Evolutionary conservation across 2,329 filamentous ascomycete species (phyloP), one percentile per base, ranked within the genome.

Genomic region (Anthostomella pinea): DNA sequence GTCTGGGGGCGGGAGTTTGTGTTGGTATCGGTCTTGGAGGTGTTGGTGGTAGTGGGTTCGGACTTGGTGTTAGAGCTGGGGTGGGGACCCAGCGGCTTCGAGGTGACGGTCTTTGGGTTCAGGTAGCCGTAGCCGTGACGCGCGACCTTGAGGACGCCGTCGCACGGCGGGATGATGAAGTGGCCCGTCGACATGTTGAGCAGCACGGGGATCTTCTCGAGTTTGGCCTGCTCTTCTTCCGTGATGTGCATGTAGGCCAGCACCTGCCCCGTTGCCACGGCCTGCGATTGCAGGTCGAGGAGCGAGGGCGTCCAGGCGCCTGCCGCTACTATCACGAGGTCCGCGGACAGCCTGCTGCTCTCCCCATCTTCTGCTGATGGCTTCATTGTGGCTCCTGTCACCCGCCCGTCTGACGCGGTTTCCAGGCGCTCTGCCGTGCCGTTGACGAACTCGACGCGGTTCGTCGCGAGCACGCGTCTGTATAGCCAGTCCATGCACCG

Each of bases 241-340:
- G 80, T 84, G 51, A 97, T 74, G 46, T 79, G 72, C 48, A 95
- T 68, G 65, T 94, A 96, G 9, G 77, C 84, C 17, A 97, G 59
- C 1, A 79, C 77, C 54, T 97, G 91, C 10, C 87, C 91, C 0
- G 88, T 95, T 3, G 90, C 85, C 46, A 84, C 77, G 24, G 81
- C 82, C 28, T 85, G 77, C 17, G 87, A 87, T 30, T 81, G 72
- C 1, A 96, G 69, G 60, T 95, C 85, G 38, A 96, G 66, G 15
- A 96, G 72, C 2, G 77, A 73, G 3, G 82, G 77, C 2, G 86
- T 87, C 90, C 91, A 97, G 4, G 91, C 89, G 11, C 91, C 91
- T 0, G 89, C 81, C 0, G 91, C 89, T 3, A 95, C 72, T 37
- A 96, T 70, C 21, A 86, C 82, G 6, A 95, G 70, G 40, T 87